Conservation (phyloP, 257 asterid species). For the Apocynum venetum region DNA sequence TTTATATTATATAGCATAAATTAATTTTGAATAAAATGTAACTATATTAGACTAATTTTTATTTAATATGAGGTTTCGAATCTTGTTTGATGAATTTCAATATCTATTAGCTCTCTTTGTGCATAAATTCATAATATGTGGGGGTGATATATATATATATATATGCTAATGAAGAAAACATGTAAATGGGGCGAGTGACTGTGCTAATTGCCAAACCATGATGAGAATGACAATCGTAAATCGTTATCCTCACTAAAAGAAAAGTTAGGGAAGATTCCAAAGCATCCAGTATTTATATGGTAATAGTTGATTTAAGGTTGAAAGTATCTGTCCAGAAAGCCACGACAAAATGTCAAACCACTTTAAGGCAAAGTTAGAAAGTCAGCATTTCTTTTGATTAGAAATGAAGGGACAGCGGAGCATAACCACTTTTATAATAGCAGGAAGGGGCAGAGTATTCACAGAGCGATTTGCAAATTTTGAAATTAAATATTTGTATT, state of each 20-base stretch:
- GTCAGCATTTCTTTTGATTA: neutral
- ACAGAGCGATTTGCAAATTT: too few species aligned
- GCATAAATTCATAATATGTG: too few species aligned
- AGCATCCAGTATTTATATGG: neutral
- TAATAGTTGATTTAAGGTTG: slow-evolving; percentile 14
- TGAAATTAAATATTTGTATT: too few species aligned
- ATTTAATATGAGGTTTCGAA: too few species aligned
- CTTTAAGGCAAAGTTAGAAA: neutral
- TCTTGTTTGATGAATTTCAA: too few species aligned
- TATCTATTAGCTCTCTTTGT: too few species aligned
- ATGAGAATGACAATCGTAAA: neutral
- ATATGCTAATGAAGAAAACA: neutral
- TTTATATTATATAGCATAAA: too few species aligned
- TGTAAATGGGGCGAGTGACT: neutral
- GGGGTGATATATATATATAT: too few species aligned
- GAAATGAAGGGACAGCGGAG: neutral
- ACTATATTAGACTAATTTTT: too few species aligned
- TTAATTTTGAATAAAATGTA: too few species aligned
- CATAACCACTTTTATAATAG: neutral
- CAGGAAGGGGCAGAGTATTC: too few species aligned
- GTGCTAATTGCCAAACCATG: neutral
- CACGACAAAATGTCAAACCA: neutral
- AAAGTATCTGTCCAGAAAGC: slow-evolving; percentile 6
- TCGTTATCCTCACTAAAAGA: neutral
- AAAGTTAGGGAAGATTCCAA: slow-evolving; percentile 1